Conservation (phyloP, 768 basidiomycete species). For the Phlebiopsis flavidoalba region DNA sequence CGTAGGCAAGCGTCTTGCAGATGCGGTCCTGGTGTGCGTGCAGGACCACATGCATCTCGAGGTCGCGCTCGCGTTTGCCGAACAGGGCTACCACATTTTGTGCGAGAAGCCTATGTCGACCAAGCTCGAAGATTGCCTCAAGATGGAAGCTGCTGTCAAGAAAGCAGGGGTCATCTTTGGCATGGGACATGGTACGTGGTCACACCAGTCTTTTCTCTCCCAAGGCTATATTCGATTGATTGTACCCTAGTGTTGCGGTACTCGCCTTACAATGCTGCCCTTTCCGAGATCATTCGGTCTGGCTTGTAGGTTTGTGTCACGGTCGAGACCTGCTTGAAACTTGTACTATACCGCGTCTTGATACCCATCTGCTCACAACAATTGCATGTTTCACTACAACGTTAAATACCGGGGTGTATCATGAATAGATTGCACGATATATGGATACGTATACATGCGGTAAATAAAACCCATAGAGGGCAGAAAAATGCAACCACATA, state of each 20-base stretch:
- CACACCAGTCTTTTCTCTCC: background rate
- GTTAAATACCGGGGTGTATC: too few relatives aligned
- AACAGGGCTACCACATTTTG: slow-evolving; percentile 82
- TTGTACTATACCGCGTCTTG: background rate
- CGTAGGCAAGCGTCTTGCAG: slow-evolving; percentile 67
- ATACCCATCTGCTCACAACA: background rate
- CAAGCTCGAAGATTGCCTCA: slow-evolving; percentile 61
- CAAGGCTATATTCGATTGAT: background rate
- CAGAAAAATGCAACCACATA: background rate
- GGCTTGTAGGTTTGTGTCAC: slow-evolving; percentile 28
- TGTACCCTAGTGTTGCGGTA: slow-evolving; percentile 67
- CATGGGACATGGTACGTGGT: slow-evolving; percentile 71
- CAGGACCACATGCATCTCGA: slow-evolving; percentile 78
- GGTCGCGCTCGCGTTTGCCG: slow-evolving; percentile 68
- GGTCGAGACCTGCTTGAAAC: background rate
- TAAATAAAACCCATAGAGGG: background rate
- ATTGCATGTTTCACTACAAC: too few relatives aligned
- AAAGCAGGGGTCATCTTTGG: slow-evolving; percentile 74
- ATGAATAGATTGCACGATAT: background rate
- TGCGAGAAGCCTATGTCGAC: slow-evolving; percentile 96
- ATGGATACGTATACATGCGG: background rate
- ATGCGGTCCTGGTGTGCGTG: slow-evolving; percentile 77
- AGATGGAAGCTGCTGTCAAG: slow-evolving; percentile 69
- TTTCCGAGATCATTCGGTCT: slow-evolving; percentile 67
- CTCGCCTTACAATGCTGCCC: slow-evolving; percentile 72